Evolutionary conservation across 768 basidiomycete genomes (phyloP), one percentile per base, ranked within the genome.

Genomic region (Kwoniella heveanensis): DNA sequence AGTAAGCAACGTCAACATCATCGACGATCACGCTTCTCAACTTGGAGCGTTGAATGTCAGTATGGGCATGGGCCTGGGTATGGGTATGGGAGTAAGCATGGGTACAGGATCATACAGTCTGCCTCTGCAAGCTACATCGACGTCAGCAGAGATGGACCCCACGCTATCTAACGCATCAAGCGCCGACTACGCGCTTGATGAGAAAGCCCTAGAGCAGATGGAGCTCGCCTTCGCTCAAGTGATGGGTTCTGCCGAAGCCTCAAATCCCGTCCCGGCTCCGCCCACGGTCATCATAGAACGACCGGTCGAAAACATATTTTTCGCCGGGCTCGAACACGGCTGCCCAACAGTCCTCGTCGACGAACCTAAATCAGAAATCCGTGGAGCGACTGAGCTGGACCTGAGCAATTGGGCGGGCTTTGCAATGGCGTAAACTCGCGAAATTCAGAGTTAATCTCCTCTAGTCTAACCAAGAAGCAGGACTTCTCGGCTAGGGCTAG

Each of bases 401-500:
- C 36, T 57, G 4, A 57, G 56, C 19, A 57, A 57, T 57, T 57
- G 56, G 56, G 56, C 56, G 19, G 56, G 56, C 36, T 57, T 57
- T n/a, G 46, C 37, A 17, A 57, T 57, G n/a, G 21, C 56, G 12
- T 57, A 36, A 39, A 5, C 22, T 30, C 29, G 32, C 17, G 2
- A 12, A 15, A 24, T 26, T 51, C 7, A 7, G 8, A 4, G 51
- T 29, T 44, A 3, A 9, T 44, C 4, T 44, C 3, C 19, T 19
- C 4, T 9, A 8, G 39, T 3, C 19, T 3, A 17, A 3, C 39
- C 9, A 44, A 44, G 39, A 44, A 44, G 39, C 39, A 44, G 39
- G 39, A 44, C 39, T 44, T 44, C 39, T 44, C 3, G 32, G 32
- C 5, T 3, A 44, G 8, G 10, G 15, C 10, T 17, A 17, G 7